Conservation (phyloP, 2,329 filamentous ascomycete genomes). For the Chrysoporthe cubensis region DNA sequence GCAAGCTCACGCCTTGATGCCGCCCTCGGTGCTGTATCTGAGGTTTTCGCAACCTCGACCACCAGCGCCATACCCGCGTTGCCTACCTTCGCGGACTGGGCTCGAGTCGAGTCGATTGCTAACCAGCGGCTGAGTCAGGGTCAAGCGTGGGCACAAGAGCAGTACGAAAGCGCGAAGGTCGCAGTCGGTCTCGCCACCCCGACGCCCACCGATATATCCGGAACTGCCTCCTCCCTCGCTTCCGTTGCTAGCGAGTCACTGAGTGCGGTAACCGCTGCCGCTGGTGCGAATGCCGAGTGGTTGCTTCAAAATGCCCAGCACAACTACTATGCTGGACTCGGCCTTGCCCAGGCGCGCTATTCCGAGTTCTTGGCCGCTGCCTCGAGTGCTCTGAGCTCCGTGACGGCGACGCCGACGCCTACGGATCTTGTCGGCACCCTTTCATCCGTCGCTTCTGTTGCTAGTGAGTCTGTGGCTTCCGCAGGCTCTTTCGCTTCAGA, state of each 20-base stretch:
- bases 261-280: constrained; percentile 30
- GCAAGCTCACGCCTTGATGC: constrained; percentile 63
- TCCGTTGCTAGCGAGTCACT: constrained; percentile 28
- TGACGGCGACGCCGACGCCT: constrained; percentile 63
- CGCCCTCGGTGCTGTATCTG: constrained; percentile 58
- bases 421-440: constrained; percentile 55
- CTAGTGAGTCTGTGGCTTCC: constrained; percentile 47
- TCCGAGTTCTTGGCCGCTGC: constrained; percentile 74
- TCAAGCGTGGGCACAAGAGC: constrained; percentile 70
- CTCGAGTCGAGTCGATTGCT: constrained; percentile 65
- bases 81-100: constrained; percentile 51
- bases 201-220: constrained; percentile 48
- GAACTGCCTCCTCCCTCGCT: constrained; percentile 23
- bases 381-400: constrained; percentile 67
- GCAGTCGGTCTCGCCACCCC: constrained; percentile 66
- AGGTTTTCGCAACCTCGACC: constrained; percentile 50
- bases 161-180: constrained; percentile 70
- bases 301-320: constrained; percentile 64
- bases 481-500: constrained; percentile 45
- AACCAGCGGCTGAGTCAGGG: constrained; percentile 71
- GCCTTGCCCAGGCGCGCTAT: constrained; percentile 78
- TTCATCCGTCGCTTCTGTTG: constrained; percentile 51
- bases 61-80: constrained; percentile 41
- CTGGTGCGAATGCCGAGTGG: constrained; percentile 55
- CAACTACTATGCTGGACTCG: constrained; percentile 78